A percentile compares a stretch with the other conserved stretches of the same genome.
Conservation (phyloP, 2,329 filamentous ascomycete species). For the Colletotrichum karsti region DNA sequence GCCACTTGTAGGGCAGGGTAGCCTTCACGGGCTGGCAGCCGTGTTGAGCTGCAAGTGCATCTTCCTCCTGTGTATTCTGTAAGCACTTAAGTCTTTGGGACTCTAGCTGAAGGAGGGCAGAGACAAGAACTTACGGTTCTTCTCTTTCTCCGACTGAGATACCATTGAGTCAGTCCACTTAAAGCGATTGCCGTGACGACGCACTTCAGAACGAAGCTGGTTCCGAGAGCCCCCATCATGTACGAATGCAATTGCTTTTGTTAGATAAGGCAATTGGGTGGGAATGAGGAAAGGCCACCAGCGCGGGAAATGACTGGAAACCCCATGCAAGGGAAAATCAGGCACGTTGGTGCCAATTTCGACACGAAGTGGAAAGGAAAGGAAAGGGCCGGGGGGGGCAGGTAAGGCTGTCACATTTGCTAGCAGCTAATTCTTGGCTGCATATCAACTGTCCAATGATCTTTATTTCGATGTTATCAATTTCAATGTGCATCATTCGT, state of each 20-base stretch:
- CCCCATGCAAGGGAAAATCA: background rate
- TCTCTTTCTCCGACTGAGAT: background rate
- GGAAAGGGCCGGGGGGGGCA: background rate
- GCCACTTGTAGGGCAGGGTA: slow-evolving; percentile 10
- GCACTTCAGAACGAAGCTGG: too few relatives aligned
- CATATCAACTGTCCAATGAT: background rate
- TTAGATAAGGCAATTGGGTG: too few relatives aligned
- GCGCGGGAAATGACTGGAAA: too few relatives aligned
- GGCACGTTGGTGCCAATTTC: background rate
- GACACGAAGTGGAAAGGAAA: background rate
- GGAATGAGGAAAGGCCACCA: too few relatives aligned
- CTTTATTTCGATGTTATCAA: too few relatives aligned
- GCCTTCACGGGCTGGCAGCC: slow-evolving; percentile 6
- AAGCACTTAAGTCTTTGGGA: background rate
- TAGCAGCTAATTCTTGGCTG: background rate
- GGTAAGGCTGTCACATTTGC: background rate
- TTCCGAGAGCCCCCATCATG: too few relatives aligned
- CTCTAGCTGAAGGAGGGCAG: too few relatives aligned
- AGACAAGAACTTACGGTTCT: background rate
- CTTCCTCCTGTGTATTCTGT: background rate
- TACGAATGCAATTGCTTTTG: too few relatives aligned
- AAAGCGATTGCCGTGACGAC: too few relatives aligned
- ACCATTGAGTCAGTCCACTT: background rate
- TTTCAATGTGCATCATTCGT: too few relatives aligned
- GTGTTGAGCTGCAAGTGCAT: background rate